A percentile compares a stretch with the other conserved stretches of the same genome.
phyloP scores from a whole-genome alignment of 2,329 filamentous ascomycete genomes.

The Hymenoscyphus occultus region DNA sequence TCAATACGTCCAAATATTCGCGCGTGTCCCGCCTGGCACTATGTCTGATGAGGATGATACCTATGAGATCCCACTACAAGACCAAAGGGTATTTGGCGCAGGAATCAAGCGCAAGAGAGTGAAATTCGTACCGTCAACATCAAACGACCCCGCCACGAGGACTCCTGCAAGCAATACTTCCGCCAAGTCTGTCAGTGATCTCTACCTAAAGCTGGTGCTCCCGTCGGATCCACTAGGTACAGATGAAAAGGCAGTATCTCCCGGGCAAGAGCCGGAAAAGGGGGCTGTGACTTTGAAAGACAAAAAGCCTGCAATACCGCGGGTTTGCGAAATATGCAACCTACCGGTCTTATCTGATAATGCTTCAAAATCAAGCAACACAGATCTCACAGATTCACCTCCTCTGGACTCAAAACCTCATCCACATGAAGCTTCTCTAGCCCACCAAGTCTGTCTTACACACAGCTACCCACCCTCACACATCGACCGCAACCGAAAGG shows the following conservation, averaged over 20 bases:
- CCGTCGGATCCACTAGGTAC: slow-evolving; percentile 16
- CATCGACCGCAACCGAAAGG: slow-evolving; percentile 67
- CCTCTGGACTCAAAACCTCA: slow-evolving; percentile 23
- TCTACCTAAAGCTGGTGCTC: slow-evolving; percentile 66
- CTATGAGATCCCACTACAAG: slow-evolving; percentile 55
- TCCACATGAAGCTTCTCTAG: slow-evolving; percentile 59
- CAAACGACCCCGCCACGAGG: slow-evolving; percentile 20
- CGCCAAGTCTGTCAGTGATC: slow-evolving; percentile 42
- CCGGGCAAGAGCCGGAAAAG: background rate
- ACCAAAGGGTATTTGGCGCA: slow-evolving; percentile 59
- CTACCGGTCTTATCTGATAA: slow-evolving; percentile 49
- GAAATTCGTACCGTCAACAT: slow-evolving; percentile 50
- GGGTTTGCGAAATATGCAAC: slow-evolving; percentile 56
- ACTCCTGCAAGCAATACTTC: slow-evolving; percentile 34
- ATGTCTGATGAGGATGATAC: slow-evolving; percentile 48
- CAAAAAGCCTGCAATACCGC: background rate
- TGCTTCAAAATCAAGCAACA: background rate
- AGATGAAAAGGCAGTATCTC: background rate
- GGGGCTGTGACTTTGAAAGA: background rate
- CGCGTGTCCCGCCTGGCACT: background rate
- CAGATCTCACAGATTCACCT: background rate
- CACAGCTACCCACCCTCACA: slow-evolving; percentile 72
- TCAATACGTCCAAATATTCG: background rate
- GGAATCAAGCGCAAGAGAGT: slow-evolving; percentile 61
- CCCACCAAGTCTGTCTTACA: slow-evolving; percentile 66